phyloP scores from a whole-genome alignment of 2,329 filamentous ascomycete species.

The Aspergillus nomiae region DNA sequence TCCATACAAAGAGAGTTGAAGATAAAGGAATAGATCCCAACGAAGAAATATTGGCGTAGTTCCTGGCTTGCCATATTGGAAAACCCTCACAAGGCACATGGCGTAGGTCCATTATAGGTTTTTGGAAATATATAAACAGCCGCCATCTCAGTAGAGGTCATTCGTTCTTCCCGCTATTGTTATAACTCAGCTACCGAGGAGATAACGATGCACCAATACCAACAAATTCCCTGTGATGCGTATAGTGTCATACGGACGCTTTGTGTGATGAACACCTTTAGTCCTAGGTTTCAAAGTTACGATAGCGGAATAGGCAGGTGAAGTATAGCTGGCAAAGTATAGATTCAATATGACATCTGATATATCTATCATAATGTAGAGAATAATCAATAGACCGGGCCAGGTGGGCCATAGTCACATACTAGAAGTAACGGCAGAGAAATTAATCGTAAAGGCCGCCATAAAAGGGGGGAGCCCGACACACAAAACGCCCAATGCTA shows the following conservation, averaged over 20 bases:
- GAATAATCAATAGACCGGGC: not conserved
- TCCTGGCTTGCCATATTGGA: too few relatives aligned
- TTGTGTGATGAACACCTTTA: too few relatives aligned
- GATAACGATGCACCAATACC: not conserved
- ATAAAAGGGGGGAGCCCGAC: not conserved
- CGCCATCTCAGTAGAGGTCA: too few relatives aligned
- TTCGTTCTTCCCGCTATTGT: too few relatives aligned
- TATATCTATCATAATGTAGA: not conserved
- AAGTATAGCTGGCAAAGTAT: not conserved
- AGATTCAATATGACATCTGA: not conserved
- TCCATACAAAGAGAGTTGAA: too few relatives aligned
- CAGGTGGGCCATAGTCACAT: not conserved
- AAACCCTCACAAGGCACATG: too few relatives aligned
- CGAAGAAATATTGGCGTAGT: too few relatives aligned
- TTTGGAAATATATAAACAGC: too few relatives aligned
- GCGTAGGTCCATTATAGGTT: too few relatives aligned
- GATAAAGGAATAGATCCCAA: too few relatives aligned
- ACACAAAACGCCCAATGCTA: conserved; percentile 9
- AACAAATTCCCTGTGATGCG: not conserved
- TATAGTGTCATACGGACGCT: not conserved
- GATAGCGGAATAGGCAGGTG: not conserved
- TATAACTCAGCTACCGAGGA: too few relatives aligned
- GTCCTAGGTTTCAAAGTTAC: not conserved
- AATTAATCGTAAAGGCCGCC: not conserved
- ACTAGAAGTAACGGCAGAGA: not conserved